Evolutionary conservation across 768 basidiomycete genomes (phyloP).

Genomic region (Termitomyces sp.): DNA sequence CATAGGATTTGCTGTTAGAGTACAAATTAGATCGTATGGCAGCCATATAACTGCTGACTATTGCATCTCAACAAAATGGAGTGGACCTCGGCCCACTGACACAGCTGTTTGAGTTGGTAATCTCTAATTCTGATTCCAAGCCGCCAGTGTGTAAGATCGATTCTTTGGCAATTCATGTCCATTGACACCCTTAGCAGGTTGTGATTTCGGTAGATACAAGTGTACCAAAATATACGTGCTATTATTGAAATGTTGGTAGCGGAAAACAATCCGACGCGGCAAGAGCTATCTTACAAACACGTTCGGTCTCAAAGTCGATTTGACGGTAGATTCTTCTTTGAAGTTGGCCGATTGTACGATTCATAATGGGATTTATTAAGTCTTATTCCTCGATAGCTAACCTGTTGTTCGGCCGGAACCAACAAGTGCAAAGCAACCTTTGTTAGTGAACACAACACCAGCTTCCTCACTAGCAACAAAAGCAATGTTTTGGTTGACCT

Average conservation of each 20-base stretch:
- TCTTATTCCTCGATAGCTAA: background rate
- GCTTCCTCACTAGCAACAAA: too few species aligned
- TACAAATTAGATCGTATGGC: slow-evolving; percentile 63
- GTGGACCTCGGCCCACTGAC: slow-evolving; percentile 62
- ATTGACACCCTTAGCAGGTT: slow-evolving; percentile 33
- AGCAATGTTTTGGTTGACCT: too few species aligned
- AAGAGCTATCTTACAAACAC: slow-evolving; percentile 58
- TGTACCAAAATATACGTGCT: slow-evolving; percentile 36
- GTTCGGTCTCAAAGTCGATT: slow-evolving; percentile 56
- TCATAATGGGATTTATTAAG: background rate
- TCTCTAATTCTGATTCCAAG: slow-evolving; percentile 46
- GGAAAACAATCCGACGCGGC: slow-evolving; percentile 63
- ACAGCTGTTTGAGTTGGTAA: slow-evolving; percentile 51
- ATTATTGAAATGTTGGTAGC: slow-evolving; percentile 29
- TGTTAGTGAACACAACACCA: too few species aligned
- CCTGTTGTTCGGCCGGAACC: slow-evolving; percentile 52
- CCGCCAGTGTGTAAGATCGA: slow-evolving; percentile 40
- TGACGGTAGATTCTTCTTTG: slow-evolving; percentile 50
- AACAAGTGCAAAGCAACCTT: too few species aligned
- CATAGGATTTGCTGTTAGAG: slow-evolving; percentile 52
- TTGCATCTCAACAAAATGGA: slow-evolving; percentile 47
- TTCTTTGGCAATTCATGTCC: background rate
- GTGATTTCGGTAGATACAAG: slow-evolving; percentile 51
- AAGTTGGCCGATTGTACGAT: slow-evolving; percentile 66
- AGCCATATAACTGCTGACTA: slow-evolving; percentile 54